Evolutionary conservation across 192 early-diverging fungal genomes (phyloP), one percentile per base, ranked within the genome.

Genomic region (Backusella psychrophila): DNA sequence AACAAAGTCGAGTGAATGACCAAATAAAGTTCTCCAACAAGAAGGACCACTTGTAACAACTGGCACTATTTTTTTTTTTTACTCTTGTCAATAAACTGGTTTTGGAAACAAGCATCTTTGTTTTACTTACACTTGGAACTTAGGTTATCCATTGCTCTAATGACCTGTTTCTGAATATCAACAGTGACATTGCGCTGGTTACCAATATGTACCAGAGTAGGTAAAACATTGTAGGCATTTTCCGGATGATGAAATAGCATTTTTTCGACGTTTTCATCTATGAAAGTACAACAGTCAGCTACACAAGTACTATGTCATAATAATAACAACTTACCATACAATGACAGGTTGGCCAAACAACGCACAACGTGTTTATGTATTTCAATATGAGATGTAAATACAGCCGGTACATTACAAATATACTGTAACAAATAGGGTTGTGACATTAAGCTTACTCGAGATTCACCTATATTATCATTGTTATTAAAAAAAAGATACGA

Each of bases 331-430:
- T 70, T 81, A 87, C 86, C 84, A 79, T 89, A 88, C 34, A 88
- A 72, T 12, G 87, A 83, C 11, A 89, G 77, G 49, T 89, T 89
- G 7, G 88, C 88, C 39, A 89, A 63, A 26, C 83, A 78, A 23
- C 88, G 77, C 56, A 85, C 88, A 23, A 88, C 79, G 80, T 89
- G 88, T 41, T 85, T 77, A 53, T 89, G 87, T n/a, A 89, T 85
- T 72, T 89, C 88, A 4, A 52, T 72, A 70, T 87, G 77, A 19
- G 75, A 66, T 9, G 84, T 65, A 69, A 85, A 88, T 7, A 73
- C 53, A 7, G 78, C 69, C 9, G 84, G 81, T 1, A 85, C 79
- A 33, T 82, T 72, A 69, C 86, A 88, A n/a, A 86, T 74, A 46
- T 82, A 74, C 26, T 63, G 66, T 34, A 89, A 41, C 35, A 89